Evolutionary conservation across 2,329 filamentous ascomycete species (phyloP).

Genomic region (Exophiala phaeomuriformis): DNA sequence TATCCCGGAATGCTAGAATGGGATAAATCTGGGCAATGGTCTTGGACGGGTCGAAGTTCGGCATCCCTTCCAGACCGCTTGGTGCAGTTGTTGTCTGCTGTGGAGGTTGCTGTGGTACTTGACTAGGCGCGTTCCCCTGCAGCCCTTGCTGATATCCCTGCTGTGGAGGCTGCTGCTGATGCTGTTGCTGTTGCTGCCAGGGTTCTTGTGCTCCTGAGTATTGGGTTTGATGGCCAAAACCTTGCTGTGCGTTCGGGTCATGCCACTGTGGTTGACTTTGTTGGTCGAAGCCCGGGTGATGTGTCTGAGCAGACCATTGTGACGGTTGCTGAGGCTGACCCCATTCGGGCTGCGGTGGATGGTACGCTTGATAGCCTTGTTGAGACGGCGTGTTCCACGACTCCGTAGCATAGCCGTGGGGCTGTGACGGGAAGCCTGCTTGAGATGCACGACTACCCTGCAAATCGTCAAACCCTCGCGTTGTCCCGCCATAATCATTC

Average conservation of each 20-base stretch:
- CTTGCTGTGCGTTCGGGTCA: background rate
- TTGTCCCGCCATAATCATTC: slow-evolving; percentile 23
- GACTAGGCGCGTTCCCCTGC: background rate
- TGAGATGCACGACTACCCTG: slow-evolving; percentile 14
- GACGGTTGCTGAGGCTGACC: slow-evolving; percentile 7
- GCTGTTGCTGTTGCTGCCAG: slow-evolving; percentile 6
- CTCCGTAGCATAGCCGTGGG: slow-evolving; percentile 12
- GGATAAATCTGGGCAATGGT: slow-evolving; percentile 81
- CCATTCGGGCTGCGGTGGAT: slow-evolving; percentile 7
- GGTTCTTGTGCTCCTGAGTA: background rate
- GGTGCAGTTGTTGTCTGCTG: slow-evolving; percentile 32
- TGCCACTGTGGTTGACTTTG: slow-evolving; percentile 7
- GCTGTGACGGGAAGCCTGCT: slow-evolving; percentile 37
- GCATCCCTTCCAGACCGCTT: slow-evolving; percentile 64
- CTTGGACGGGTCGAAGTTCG: slow-evolving; percentile 69
- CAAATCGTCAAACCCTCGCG: slow-evolving; percentile 33
- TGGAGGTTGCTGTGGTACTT: slow-evolving; percentile 8
- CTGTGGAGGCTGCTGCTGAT: slow-evolving; percentile 12
- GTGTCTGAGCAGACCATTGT: slow-evolving; percentile 10
- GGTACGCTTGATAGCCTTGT: slow-evolving; percentile 11
- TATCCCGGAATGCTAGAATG: slow-evolving; percentile 88
- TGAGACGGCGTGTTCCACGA: slow-evolving; percentile 13
- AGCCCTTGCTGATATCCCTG: slow-evolving; percentile 5
- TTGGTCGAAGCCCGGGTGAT: slow-evolving; percentile 11
- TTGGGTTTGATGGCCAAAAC: slow-evolving; percentile 3